Evolutionary conservation across 2,329 filamentous ascomycete species (phyloP), one percentile per base, ranked within the genome.

Genomic region (Beauveria brongniartii): DNA sequence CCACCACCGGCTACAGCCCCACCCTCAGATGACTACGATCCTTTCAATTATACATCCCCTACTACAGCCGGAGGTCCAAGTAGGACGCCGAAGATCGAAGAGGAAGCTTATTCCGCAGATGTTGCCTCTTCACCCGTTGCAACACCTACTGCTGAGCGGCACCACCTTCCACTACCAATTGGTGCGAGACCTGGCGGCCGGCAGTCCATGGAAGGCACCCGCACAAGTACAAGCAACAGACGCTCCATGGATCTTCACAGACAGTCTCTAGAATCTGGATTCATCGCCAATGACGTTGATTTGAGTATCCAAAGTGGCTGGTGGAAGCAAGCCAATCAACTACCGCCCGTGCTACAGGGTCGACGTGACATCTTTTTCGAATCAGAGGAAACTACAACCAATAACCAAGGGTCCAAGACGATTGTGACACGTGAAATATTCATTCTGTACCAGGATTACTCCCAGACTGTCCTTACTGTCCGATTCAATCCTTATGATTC

Each of bases 361-460:
- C 87, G 93, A 55, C 89, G 86, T 67, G 94, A 99, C 70, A 81
- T 97, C 18, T 83, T 91, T 58, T 89, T 85, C 56, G 92, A 97
- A 73, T 82, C 87, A 24, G 90, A 96, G 65, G 91, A 97, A 70
- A 85, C 87, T 1, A 86, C 82, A 7, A 83, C 87, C 16, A 81
- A 83, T 12, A 86, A 87, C 65, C 83, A 87, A 16, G 87, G 88
- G 30, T 86, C 89, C 28, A 88, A 87, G 71, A 85, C 85, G 0
- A 82, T 81, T 1, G 78, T 96, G 22, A 90, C 88, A 7, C 92
- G 92, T 65, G 86, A 92, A 63, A 81, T 97, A 47, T 94, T 89
- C 67, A 79, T 97, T n/a, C 77, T 99, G 9, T 99, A 91, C 77
- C 87, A 92, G 69, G 94, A 99, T 75, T 99, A 99, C 73, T 97